phyloP scores from a whole-genome alignment of 805 yeast genomes.

The Starmerella floricola region DNA sequence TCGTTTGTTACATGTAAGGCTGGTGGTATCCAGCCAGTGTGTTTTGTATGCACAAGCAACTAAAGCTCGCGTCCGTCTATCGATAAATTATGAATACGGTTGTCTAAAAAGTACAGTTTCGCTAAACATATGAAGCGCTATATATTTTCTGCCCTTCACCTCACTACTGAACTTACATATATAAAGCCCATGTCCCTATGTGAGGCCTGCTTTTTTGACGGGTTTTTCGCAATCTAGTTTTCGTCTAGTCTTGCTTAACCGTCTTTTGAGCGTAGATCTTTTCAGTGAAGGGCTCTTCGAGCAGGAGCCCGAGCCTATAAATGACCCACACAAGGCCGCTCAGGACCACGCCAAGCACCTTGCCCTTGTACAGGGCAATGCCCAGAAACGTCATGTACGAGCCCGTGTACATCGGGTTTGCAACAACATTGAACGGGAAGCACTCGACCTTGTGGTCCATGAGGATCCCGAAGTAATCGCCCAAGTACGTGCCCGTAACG shows the following conservation, averaged over 20 bases:
- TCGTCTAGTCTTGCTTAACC: not conserved
- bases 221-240: not conserved
- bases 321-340: constrained; percentile 62
- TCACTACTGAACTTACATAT: too few species aligned
- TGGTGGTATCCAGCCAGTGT: too few species aligned
- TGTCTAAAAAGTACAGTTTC: too few species aligned
- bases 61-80: too few species aligned
- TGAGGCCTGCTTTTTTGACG: too few species aligned
- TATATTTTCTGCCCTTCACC: too few species aligned
- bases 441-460: constrained; percentile 82
- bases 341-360: constrained; percentile 76
- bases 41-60: too few species aligned
- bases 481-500: constrained; percentile 89
- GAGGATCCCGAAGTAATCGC: constrained; percentile 93
- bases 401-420: constrained; percentile 96
- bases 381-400: constrained; percentile 83
- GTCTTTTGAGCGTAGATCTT: constrained; percentile 65
- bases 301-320: constrained; percentile 71
- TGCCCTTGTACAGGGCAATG: constrained; percentile 74
- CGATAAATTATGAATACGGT: too few species aligned
- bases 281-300: constrained; percentile 96
- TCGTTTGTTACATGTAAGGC: too few species aligned
- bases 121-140: too few species aligned
- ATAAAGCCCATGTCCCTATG: too few species aligned
- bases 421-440: constrained; percentile 82